These are phyloP conservation scores for Postia placenta DNA, from an alignment of 768 basidiomycete genomes.

Conservation along the genomic window DNA sequence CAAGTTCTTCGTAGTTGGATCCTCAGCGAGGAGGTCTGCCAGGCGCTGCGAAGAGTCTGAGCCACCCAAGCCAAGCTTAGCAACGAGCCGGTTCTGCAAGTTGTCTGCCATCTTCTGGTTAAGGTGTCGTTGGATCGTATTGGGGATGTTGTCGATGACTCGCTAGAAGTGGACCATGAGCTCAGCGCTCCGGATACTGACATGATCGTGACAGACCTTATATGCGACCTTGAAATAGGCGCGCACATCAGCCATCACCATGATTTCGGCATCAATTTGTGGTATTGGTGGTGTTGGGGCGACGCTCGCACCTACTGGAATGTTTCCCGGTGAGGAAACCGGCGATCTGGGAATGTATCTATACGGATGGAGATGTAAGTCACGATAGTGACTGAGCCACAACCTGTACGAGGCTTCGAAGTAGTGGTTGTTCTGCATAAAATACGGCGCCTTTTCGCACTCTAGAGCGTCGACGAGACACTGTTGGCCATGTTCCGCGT, in stretches of 20 bases:
- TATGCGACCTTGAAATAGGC: slow-evolving; percentile 54
- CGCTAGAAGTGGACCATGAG: slow-evolving; percentile 27
- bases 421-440: slow-evolving; percentile 30
- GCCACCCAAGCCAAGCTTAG: slow-evolving; percentile 31
- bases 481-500: slow-evolving; percentile 17
- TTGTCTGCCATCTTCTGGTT: slow-evolving; percentile 25
- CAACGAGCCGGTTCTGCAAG: slow-evolving; percentile 29
- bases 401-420: slow-evolving; percentile 13
- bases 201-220: slow-evolving; percentile 36
- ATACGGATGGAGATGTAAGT: neutral
- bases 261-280: slow-evolving; percentile 48
- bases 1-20: slow-evolving; percentile 29
- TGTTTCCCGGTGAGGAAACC: too few species aligned
- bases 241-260: slow-evolving; percentile 65
- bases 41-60: slow-evolving; percentile 30
- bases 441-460: slow-evolving; percentile 34
- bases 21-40: slow-evolving; percentile 40
- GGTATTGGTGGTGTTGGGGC: slow-evolving; percentile 2
- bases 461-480: slow-evolving; percentile 28
- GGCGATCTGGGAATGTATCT: neutral
- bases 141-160: slow-evolving; percentile 50
- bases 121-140: slow-evolving; percentile 45
- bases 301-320: neutral
- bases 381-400: slow-evolving; percentile 16
- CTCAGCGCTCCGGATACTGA: too few species aligned